Conservation (phyloP, 164 flowering plant genomes). For the Dillenia suffruticosa region DNA sequence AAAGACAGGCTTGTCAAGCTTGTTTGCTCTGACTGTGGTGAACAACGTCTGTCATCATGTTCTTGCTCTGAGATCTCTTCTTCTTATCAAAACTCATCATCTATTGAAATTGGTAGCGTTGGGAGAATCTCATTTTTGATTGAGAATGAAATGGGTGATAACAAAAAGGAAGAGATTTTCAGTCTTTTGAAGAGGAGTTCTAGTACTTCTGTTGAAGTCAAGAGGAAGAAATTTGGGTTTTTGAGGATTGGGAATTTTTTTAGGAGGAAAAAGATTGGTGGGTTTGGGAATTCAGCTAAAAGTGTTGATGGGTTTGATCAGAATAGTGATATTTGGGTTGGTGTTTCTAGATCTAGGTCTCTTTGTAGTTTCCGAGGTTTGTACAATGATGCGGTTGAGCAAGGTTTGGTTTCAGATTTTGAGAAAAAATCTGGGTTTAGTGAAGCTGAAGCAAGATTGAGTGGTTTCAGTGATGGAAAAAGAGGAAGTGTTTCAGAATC, state of each 20-base stretch:
- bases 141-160: constrained; percentile 48
- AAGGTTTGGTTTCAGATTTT: constrained; percentile 16
- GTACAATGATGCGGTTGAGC: constrained; percentile 21
- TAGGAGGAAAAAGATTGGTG: constrained; percentile 35
- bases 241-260: constrained; percentile 54
- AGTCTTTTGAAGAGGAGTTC: constrained; percentile 51
- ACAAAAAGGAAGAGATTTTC: constrained; percentile 24
- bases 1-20: constrained; percentile 61
- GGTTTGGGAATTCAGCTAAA: constrained; percentile 8
- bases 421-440: constrained; percentile 29
- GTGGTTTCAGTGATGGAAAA: constrained; percentile 15
- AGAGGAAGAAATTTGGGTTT: constrained; percentile 33
- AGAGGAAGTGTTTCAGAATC: constrained; percentile 7
- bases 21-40: constrained; percentile 86
- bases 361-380: constrained; percentile 52
- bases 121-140: constrained; percentile 74
- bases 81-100: constrained; percentile 36
- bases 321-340: constrained; percentile 43
- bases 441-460: constrained; percentile 32
- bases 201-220: constrained; percentile 50
- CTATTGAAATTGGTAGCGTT: constrained; percentile 61
- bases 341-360: constrained; percentile 51
- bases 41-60: constrained; percentile 77
- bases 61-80: constrained; percentile 72
- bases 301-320: constrained; percentile 23